A percentile compares a stretch with the other conserved stretches of the same genome.
These are phyloP conservation scores for Astrocystis sublimbata DNA, from an alignment of 495 filamentous ascomycete species.

Conservation along the genomic window DNA sequence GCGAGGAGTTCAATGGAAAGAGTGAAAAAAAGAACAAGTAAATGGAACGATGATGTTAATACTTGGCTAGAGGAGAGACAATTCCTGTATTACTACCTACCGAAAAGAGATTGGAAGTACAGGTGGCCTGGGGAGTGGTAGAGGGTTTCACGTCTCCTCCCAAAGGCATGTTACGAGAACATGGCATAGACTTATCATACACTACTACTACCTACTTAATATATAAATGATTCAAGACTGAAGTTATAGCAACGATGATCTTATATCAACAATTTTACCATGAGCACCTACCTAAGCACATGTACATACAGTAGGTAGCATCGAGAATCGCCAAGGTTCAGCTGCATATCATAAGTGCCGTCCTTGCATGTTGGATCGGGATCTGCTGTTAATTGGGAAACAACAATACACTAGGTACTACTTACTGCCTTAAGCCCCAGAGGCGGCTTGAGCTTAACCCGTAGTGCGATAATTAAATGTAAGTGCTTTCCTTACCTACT, in stretches of 20 bases:
- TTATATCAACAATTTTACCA: too few species aligned
- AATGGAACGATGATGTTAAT: constrained; percentile 15
- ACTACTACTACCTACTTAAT: constrained; percentile 15
- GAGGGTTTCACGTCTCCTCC: not conserved
- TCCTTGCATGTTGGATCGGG: not conserved
- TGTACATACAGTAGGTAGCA: not conserved
- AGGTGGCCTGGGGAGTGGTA: constrained; percentile 1
- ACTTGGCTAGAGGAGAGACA: constrained; percentile 13
- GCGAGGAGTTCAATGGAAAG: too few species aligned
- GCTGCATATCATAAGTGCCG: not conserved
- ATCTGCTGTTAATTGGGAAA: not conserved
- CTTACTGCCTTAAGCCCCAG: too few species aligned
- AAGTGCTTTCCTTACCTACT: not conserved
- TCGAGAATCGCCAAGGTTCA: not conserved
- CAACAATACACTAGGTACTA: not conserved
- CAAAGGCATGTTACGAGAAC: constrained; percentile 12
- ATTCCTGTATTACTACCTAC: not conserved
- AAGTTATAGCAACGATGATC: not conserved
- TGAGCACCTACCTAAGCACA: too few species aligned
- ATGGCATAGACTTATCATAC: constrained; percentile 16
- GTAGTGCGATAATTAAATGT: too few species aligned
- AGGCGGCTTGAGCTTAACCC: too few species aligned
- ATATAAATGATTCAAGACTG: not conserved
- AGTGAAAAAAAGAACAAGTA: not conserved
- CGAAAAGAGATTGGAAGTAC: too few species aligned